These are phyloP conservation scores for Flaveria robusta DNA, from an alignment of 129 eudicot genomes.

Conservation along the genomic window DNA sequence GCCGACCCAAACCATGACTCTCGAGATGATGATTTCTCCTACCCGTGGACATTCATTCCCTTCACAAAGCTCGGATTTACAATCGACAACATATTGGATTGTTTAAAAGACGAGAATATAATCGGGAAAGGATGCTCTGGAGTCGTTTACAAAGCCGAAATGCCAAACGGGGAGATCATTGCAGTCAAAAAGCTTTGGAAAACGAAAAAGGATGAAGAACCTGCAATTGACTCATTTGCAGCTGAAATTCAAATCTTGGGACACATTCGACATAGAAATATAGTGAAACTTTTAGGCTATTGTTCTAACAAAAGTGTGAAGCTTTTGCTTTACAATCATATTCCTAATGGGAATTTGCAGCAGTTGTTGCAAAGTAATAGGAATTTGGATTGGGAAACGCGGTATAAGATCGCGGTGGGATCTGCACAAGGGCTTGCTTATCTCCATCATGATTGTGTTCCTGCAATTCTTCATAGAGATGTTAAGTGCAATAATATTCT, in stretches of 20 bases:
- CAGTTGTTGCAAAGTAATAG: conserved; percentile 70
- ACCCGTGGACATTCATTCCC: conserved; percentile 97
- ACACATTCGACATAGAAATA: conserved; percentile 84
- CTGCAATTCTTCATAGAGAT: conserved; percentile 87
- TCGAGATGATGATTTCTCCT: conserved; percentile 74
- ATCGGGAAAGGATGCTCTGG: conserved; percentile 95
- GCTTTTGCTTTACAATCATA: conserved; percentile 78
- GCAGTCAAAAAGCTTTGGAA: conserved; percentile 98
- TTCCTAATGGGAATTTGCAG: conserved; percentile 86
- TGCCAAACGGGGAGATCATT: conserved; percentile 84
- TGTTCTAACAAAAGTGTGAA: conserved; percentile 90
- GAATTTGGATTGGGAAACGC: conserved; percentile 87
- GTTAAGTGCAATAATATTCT: conserved; percentile 94
- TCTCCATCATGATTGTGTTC: conserved; percentile 93
- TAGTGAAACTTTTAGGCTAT: conserved; percentile 81
- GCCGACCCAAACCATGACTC: conserved; percentile 36
- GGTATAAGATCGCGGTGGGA: conserved; percentile 92
- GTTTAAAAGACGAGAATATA: conserved; percentile 85
- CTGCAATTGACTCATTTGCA: conserved; percentile 75
- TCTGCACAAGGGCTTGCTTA: conserved; percentile 92
- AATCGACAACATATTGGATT: conserved; percentile 77
- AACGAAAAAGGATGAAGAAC: conserved; percentile 66
- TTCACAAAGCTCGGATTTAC: conserved; percentile 80
- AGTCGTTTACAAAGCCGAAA: conserved; percentile 81
- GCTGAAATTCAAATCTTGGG: conserved; percentile 92